Conservation (phyloP, 345 rosid genomes). For the Clarkia xantiana region DNA sequence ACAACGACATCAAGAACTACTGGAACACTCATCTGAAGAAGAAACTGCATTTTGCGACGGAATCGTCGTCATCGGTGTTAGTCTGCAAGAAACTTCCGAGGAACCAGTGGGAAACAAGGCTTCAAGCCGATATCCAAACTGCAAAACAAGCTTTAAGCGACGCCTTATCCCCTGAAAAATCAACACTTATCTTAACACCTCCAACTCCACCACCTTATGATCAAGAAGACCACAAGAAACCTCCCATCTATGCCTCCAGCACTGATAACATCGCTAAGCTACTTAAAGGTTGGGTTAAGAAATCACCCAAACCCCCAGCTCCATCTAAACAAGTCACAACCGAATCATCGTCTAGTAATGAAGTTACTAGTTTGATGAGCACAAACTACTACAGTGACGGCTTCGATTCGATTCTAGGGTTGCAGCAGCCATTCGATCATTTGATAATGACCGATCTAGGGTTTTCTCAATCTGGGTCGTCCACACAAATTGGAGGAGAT, state of each 20-base stretch:
- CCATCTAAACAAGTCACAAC: constrained; percentile 4
- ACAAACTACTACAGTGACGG: neutral
- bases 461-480: constrained; percentile 11
- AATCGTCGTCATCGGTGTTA: constrained; percentile 2
- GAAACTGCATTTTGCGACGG: constrained; percentile 11
- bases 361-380: neutral
- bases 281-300: constrained; percentile 24
- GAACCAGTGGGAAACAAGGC: constrained; percentile 33
- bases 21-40: constrained; percentile 35
- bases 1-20: constrained; percentile 30
- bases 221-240: neutral
- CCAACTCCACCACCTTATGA: neutral
- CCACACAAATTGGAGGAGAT: constrained; percentile 6
- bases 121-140: constrained; percentile 23
- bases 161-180: constrained; percentile 21
- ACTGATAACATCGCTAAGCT: constrained; percentile 25
- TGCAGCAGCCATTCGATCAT: constrained; percentile 8
- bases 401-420: constrained; percentile 14
- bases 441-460: constrained; percentile 8
- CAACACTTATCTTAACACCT: neutral
- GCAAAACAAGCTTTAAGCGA: constrained; percentile 22
- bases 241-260: constrained; percentile 18
- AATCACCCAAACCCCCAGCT: neutral
- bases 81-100: constrained; percentile 9
- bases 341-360: constrained; percentile 3